These are phyloP conservation scores for Jaapia argillacea DNA, from an alignment of 768 basidiomycete species.

Conservation along the genomic window DNA sequence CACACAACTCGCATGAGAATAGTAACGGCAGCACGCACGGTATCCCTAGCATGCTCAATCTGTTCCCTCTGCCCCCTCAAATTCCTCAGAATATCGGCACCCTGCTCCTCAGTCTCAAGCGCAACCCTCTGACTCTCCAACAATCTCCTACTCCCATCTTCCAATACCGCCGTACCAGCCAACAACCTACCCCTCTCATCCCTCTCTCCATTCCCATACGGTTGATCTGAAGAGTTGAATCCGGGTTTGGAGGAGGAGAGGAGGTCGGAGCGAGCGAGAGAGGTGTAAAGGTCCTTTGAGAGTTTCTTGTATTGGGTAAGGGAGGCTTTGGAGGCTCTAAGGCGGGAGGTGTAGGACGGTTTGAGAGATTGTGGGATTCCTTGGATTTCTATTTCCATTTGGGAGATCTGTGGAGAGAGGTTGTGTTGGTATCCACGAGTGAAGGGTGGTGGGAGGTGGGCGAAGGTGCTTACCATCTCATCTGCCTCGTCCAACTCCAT, in stretches of 20 bases:
- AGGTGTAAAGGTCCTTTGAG: constrained; percentile 61
- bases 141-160: constrained; percentile 77
- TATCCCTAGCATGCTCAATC: constrained; percentile 87
- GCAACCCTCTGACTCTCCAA: constrained; percentile 90
- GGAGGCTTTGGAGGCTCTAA: constrained; percentile 66
- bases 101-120: constrained; percentile 92
- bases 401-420: constrained; percentile 59
- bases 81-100: constrained; percentile 84
- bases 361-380: constrained; percentile 85
- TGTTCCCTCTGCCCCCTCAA: constrained; percentile 85
- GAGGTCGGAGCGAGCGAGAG: constrained; percentile 70
- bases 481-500: constrained; percentile 98
- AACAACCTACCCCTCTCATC: constrained; percentile 76
- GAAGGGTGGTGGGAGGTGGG: not conserved
- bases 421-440: not conserved
- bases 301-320: constrained; percentile 75
- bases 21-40: constrained; percentile 35
- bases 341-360: constrained; percentile 63
- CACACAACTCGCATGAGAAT: not conserved
- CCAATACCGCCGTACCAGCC: constrained; percentile 65
- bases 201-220: constrained; percentile 55
- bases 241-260: constrained; percentile 36
- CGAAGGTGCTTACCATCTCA: constrained; percentile 65
- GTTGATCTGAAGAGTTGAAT: constrained; percentile 59
- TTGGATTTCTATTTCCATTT: constrained; percentile 99